Evolutionary conservation across 2,329 filamentous ascomycete genomes (phyloP).

Genomic region (Chrysosphaeria jannelii): DNA sequence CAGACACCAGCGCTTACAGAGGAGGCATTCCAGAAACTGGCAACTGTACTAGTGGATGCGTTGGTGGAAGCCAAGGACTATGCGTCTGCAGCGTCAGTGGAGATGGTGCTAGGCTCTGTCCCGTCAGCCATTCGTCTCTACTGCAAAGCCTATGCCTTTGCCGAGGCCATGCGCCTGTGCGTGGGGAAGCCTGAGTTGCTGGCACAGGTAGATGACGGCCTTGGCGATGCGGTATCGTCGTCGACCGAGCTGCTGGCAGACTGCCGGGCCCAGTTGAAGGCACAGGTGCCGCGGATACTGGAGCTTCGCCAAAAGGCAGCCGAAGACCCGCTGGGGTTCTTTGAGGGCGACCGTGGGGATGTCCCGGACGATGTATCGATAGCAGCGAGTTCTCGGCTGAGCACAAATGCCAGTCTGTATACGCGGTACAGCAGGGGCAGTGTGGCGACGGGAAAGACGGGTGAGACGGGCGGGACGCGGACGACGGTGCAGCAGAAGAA

Average conservation of each 20-base stretch:
- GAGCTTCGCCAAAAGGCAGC: slow-evolving; percentile 58
- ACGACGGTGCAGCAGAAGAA: slow-evolving; percentile 33
- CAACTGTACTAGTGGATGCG: slow-evolving; percentile 44
- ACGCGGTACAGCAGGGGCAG: slow-evolving; percentile 63
- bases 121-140: slow-evolving; percentile 41
- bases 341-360: slow-evolving; percentile 35
- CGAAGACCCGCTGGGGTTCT: slow-evolving; percentile 68
- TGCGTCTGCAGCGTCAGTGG: slow-evolving; percentile 44
- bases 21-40: slow-evolving; percentile 33
- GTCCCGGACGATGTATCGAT: slow-evolving; percentile 72
- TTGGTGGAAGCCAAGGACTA: slow-evolving; percentile 68
- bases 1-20: slow-evolving; percentile 10
- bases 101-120: slow-evolving; percentile 46
- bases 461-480: slow-evolving; percentile 3
- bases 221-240: slow-evolving; percentile 51
- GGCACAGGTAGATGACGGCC: slow-evolving; percentile 37
- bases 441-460: slow-evolving; percentile 14
- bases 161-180: slow-evolving; percentile 59
- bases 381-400: slow-evolving; percentile 50
- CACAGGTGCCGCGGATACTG: slow-evolving; percentile 59
- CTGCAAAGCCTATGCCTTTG: slow-evolving; percentile 67
- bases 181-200: slow-evolving; percentile 31
- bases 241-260: slow-evolving; percentile 83
- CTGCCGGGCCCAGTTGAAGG: slow-evolving; percentile 56
- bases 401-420: slow-evolving; percentile 67